Evolutionary conservation across 73 alveolate species (phyloP).

Genomic region (Durusdinium trenchii): DNA sequence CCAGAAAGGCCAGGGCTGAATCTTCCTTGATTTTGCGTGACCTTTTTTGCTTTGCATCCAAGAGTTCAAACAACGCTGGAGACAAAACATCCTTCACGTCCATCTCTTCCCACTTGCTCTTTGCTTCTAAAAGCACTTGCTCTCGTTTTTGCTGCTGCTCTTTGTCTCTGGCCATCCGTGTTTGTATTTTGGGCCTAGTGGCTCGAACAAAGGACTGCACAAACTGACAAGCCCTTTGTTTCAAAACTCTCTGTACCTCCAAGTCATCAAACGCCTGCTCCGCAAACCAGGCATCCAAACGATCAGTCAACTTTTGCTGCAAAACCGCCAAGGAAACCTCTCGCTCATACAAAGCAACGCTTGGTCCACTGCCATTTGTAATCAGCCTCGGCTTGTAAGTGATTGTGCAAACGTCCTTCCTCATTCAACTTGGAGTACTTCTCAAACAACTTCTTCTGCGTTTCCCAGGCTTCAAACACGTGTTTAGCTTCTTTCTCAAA

Average conservation of each 20-base stretch:
- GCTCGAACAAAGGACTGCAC: slow-evolving; percentile 10
- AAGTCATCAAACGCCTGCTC: slow-evolving; percentile 5
- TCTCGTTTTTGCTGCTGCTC: slow-evolving; percentile 30
- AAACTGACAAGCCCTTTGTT: slow-evolving; percentile 2
- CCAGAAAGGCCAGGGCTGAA: slow-evolving; percentile 45
- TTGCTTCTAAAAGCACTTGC: slow-evolving; percentile 14
- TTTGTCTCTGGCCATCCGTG: slow-evolving; percentile 26
- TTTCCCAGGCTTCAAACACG: slow-evolving; percentile 28
- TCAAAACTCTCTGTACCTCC: not conserved
- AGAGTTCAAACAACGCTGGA: slow-evolving; percentile 65
- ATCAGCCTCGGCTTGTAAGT: slow-evolving; percentile 41
- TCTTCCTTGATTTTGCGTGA: slow-evolving; percentile 31
- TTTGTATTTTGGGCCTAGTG: not conserved
- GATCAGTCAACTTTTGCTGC: not conserved
- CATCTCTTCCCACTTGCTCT: slow-evolving; percentile 58
- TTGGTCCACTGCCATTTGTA: slow-evolving; percentile 61
- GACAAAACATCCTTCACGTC: slow-evolving; percentile 77
- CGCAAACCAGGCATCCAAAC: slow-evolving; percentile 37
- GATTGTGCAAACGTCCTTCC: not conserved
- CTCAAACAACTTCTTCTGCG: slow-evolving; percentile 39
- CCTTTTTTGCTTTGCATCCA: slow-evolving; percentile 40
- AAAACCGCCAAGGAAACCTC: not conserved
- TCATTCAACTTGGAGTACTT: not conserved
- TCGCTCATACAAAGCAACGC: slow-evolving; percentile 5
- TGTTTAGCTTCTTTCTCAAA: slow-evolving; percentile 23